A percentile compares a stretch with the other conserved stretches of the same genome.
Evolutionary conservation across 305 asterid genomes (phyloP).

Genomic region (Fraxinus sp.): DNA sequence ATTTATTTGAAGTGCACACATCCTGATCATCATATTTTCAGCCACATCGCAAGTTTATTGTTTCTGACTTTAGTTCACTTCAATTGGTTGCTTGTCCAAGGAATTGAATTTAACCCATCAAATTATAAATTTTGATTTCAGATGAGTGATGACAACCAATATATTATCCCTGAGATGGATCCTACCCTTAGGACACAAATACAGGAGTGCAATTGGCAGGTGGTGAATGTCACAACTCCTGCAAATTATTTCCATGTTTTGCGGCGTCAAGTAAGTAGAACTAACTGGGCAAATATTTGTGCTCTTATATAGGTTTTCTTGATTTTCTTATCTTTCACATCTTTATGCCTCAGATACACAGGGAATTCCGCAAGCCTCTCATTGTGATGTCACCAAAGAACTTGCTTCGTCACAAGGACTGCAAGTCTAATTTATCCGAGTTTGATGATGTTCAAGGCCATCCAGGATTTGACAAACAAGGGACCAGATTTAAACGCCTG

Average conservation of each 20-base stretch:
- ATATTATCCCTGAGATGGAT: constrained; percentile 93
- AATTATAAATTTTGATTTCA: constrained; percentile 29
- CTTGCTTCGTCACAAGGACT: constrained; percentile 84
- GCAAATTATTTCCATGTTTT: constrained; percentile 95
- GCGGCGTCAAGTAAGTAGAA: constrained; percentile 54
- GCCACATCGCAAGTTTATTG: background rate
- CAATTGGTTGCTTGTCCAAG: background rate
- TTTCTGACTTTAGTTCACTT: constrained; percentile 4
- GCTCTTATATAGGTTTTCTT: background rate
- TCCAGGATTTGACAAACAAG: constrained; percentile 97
- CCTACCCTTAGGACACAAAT: constrained; percentile 85
- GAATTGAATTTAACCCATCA: constrained; percentile 17
- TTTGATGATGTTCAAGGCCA: constrained; percentile 91
- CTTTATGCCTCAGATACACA: constrained; percentile 55
- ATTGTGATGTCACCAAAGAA: constrained; percentile 93
- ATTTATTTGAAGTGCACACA: background rate
- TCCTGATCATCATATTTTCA: constrained; percentile 1
- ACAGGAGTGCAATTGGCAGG: constrained; percentile 97
- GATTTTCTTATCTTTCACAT: constrained; percentile 27
- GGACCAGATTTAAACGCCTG: constrained; percentile 93
- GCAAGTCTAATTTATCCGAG: constrained; percentile 84
- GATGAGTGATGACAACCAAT: constrained; percentile 97
- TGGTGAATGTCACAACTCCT: constrained; percentile 94
- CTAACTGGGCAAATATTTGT: constrained; percentile 11
- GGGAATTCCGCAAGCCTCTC: constrained; percentile 93